These are phyloP conservation scores for Dioscorea alata DNA, from an alignment of 106 monocot genomes.

Conservation along the genomic window DNA sequence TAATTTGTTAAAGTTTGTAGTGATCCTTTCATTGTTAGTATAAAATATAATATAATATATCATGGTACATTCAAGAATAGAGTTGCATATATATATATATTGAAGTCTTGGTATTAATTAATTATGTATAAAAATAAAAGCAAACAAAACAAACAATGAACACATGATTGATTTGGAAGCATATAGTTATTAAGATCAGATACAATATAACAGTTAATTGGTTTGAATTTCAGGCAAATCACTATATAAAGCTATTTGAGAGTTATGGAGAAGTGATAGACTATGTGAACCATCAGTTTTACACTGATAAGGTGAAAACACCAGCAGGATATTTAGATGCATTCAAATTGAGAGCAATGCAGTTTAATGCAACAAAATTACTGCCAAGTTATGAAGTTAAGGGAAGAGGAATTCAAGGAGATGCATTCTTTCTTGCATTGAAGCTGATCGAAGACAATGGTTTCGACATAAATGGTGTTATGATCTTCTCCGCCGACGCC, in stretches of 20 bases:
- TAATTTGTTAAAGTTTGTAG: too few species aligned
- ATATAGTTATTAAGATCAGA: too few species aligned
- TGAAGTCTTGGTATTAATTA: too few species aligned
- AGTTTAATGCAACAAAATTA: conserved; percentile 27
- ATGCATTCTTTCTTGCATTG: conserved; percentile 25
- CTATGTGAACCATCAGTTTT: conserved; percentile 42
- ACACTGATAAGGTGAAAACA: conserved; percentile 13
- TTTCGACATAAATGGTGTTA: conserved; percentile 16
- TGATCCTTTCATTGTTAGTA: too few species aligned
- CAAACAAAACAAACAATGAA: too few species aligned
- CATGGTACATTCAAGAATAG: too few species aligned
- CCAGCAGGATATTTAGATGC: conserved; percentile 12
- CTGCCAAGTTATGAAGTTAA: conserved; percentile 29
- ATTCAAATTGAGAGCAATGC: conserved; percentile 13
- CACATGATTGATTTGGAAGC: too few species aligned
- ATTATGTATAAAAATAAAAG: too few species aligned
- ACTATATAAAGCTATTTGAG: conserved; percentile 11
- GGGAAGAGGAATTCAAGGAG: conserved; percentile 33
- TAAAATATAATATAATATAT: too few species aligned
- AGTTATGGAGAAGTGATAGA: conserved; percentile 19
- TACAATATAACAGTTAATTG: too few species aligned
- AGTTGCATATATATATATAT: too few species aligned
- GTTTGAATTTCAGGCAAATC: too few species aligned
- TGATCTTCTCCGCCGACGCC: conserved; percentile 31
- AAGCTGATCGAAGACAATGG: conserved; percentile 16